Base-by-base conservation (phyloP, 2,329 filamentous ascomycete genomes). In the Teratosphaeria destructans region DNA sequence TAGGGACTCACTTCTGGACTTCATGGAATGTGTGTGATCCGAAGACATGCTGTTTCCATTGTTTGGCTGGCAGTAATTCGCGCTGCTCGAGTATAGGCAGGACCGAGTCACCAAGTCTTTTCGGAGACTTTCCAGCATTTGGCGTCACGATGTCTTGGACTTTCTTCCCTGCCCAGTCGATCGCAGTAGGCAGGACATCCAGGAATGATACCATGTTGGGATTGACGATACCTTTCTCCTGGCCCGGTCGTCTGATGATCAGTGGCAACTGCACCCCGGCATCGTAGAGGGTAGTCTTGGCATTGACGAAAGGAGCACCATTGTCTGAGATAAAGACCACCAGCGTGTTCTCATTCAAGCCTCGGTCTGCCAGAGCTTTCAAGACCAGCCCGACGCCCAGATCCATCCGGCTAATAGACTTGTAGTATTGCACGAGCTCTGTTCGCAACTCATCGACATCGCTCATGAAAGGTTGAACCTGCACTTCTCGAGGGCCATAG, bases 1-100 rank as follows among this genome's bases (percentile, higher is more conserved):
- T 1, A 16, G 37, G 3, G 12, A 14, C 37, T 14, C 16, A 43
- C 62, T 80, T 79, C 5, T 73, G 74, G 2, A 78, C 69, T 60
- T 81, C 78, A 59, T 81, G 78, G 64, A 80, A 81, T 1, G 79
- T 81, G 64, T 81, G 79, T 0, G 77, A 80, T 16, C 79, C 78
- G 60, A 77, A 80, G 7, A 81, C 74, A 11, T 75, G 71, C n/a
- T 66, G 63, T 35, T 63, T 59, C 67, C 67, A 69, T 14, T 71
- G 62, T 65, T 70, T 69, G 3, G 62, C 64, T 1, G 66, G 54
- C 12, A 71, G 57, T 0, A 63, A 47, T 2, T 63, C 16, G 8
- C 54, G 47, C 0, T 57, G 60, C 10, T 65, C 63, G 5, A 76
- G 60, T 10, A 79, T 71, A 0, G 71, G 68, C 2, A 79, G 66